Conservation (phyloP, 106 monocot genomes). For the Allium fistulosum region DNA sequence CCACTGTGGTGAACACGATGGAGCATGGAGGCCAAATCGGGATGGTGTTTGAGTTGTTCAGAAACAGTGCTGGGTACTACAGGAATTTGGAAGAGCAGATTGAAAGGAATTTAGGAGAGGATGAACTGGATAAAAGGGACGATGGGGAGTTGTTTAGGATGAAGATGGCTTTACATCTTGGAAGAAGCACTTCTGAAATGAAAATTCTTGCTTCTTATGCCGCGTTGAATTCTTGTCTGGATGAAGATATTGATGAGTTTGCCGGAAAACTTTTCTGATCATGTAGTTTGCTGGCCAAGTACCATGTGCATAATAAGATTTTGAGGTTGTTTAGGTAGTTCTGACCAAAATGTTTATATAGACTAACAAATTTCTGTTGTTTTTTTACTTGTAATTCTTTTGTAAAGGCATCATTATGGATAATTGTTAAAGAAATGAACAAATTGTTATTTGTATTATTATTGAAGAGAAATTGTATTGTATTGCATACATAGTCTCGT, state of each 20-base stretch:
- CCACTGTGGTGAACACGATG: slow-evolving; percentile 26
- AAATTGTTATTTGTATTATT: too few relatives aligned
- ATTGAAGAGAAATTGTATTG: too few relatives aligned
- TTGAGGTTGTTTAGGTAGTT: too few relatives aligned
- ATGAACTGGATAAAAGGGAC: slow-evolving; percentile 32
- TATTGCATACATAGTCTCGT: too few relatives aligned
- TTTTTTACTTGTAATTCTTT: too few relatives aligned
- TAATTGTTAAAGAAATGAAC: too few relatives aligned
- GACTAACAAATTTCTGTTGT: too few relatives aligned
- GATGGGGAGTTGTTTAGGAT: slow-evolving; percentile 62
- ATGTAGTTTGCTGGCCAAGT: background rate
- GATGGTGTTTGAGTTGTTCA: slow-evolving; percentile 35
- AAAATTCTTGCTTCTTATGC: slow-evolving; percentile 24
- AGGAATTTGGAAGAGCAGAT: slow-evolving; percentile 38
- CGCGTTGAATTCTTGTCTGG: slow-evolving; percentile 1
- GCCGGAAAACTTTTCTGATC: slow-evolving; percentile 72
- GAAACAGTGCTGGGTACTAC: slow-evolving; percentile 39
- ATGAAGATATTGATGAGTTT: slow-evolving; percentile 30
- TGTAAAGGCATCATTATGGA: too few relatives aligned
- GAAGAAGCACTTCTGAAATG: slow-evolving; percentile 50
- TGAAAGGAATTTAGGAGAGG: slow-evolving; percentile 18
- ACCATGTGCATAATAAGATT: too few relatives aligned
- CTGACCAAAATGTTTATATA: too few relatives aligned
- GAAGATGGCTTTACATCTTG: slow-evolving; percentile 67
- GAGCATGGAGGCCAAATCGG: slow-evolving; percentile 35